Evolutionary conservation across 2,329 filamentous ascomycete genomes (phyloP), one percentile per base, ranked within the genome.

Genomic region (Lecanosticta acicola): DNA sequence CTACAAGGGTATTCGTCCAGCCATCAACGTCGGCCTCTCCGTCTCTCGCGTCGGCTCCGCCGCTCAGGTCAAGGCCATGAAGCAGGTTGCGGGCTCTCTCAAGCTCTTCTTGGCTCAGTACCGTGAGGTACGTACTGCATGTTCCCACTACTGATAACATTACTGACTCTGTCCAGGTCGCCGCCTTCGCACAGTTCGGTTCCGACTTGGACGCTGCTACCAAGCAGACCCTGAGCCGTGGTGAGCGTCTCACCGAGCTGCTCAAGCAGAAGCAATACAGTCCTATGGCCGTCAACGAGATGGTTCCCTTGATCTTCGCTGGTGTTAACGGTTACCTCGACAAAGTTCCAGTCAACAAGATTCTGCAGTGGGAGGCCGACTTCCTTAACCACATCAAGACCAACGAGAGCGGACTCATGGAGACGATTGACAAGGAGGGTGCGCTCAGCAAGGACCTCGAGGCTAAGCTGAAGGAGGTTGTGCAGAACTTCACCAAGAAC

Each of bases 31-130:
- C 86, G 93, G 93, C 93, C 87, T 98, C 65, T 98, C 93, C 67
- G 93, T 98, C 65, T 98, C 93, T 63, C 93, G 93, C 87, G 93
- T 98, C 84, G 93, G 93, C 72, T 98, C 93, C 68, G 88, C 93
- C 72, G 93, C 93, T 71, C 93, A 98, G 83, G 83, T 97, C 74
- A 98, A 97, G 87, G 90, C 93, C 77, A 98, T 98, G 93, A 98
- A 98, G 84, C 93, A 98, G 81, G 93, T 98, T 66, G 93, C 93
- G 68, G 93, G 93, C 83, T 97, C 91, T 63, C 81, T 98, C 70
- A 98, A 98, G 84, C 89, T 98, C 65, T 98, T 97, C 89, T 87
- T 98, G 86, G 93, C 93, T 66, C 93, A 98, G 80, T 98, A 98
- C 84, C 93, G 93, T 93, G 93, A 98, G 77, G n/a, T n/a, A n/a